Evolutionary conservation across 1,139 yeast genomes (phyloP), one percentile per base, ranked within the genome.

Genomic region (Nakaseomyces uthaithaninus): DNA sequence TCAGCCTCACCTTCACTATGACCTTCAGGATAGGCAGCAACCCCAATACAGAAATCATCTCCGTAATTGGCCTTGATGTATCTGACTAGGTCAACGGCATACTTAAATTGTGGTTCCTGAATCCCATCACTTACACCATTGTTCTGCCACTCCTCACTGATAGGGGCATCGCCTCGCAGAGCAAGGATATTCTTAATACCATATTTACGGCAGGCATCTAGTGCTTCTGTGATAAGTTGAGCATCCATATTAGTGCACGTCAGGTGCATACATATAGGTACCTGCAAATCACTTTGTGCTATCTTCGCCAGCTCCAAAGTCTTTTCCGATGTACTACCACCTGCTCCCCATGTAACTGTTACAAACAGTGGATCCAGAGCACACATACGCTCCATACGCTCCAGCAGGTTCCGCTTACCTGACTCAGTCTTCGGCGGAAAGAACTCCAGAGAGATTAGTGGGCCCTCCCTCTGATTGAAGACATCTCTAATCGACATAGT

Each of bases 261-360:
- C 62, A 91, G 69, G 62, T 91, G 99, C 64, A 93, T 73, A 47
- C 95, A 89, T 0, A 95, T 86, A 10, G 95, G 85, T 20, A 89
- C 66, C 2, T 84, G 85, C 43, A 87, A 68, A 40, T 80, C 84
- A 39, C 74, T 68, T 53, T 82, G 86, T 54, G 94, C 82, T 2
- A 85, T 72, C 15, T 76, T 68, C 0, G 96, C 95, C 44, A 91
- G 67, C 38, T 84, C 93, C 45, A 91, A 64, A 0, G 96, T 83
- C 64, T 86, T 87, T 42, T 76, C 81, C 40, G 93, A 78, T 4
- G 97, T 87, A 3, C 94, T 79, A 2, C 98, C 98, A 28, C 97
- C 97, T 7, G 98, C 97, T 22, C 98, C 98, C 97, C 98, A 91
- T 0, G 99, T 93, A 9, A 93, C 82, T 2, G 95, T 85, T 40